These are phyloP conservation scores for Ophiostoma sp. DNA, from an alignment of 2,329 filamentous ascomycete genomes.

Conservation along the genomic window DNA sequence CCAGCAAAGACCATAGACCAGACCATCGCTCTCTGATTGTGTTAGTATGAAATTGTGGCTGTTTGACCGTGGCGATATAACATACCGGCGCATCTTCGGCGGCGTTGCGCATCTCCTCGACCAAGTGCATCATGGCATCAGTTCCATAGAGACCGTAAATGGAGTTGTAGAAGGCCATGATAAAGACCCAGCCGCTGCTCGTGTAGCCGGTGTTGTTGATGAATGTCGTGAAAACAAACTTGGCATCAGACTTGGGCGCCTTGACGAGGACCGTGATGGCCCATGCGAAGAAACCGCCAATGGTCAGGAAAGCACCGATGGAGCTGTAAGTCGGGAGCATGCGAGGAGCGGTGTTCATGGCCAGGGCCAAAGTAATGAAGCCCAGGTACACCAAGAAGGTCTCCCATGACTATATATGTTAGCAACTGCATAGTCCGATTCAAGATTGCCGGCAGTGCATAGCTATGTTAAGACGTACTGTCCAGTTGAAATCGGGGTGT, in stretches of 20 bases:
- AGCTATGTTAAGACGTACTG: background rate
- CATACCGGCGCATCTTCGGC: background rate
- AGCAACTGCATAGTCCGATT: background rate
- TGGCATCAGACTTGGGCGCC: slow-evolving; percentile 7
- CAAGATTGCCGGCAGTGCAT: background rate
- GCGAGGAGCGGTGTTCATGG: slow-evolving; percentile 5
- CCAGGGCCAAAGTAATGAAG: slow-evolving; percentile 1
- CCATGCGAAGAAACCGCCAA: background rate
- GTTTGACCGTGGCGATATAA: background rate
- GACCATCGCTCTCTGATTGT: background rate
- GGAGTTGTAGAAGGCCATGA: slow-evolving; percentile 12
- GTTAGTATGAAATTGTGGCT: background rate
- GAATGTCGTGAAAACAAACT: background rate
- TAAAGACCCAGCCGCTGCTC: slow-evolving; percentile 7
- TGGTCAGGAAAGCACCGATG: slow-evolving; percentile 3
- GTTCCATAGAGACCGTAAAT: slow-evolving; percentile 7
- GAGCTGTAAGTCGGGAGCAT: slow-evolving; percentile 11
- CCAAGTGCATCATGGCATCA: slow-evolving; percentile 3
- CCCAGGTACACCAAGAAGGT: slow-evolving; percentile 1
- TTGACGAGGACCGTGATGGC: slow-evolving; percentile 6
- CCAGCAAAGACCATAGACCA: slow-evolving; percentile 3
- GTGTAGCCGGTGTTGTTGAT: slow-evolving; percentile 7
- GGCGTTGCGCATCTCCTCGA: slow-evolving; percentile 8
- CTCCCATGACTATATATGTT: background rate
- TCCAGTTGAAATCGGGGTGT: slow-evolving; percentile 5